phyloP scores from a whole-genome alignment of 768 basidiomycete genomes.

The Cantharellus anzutake region DNA sequence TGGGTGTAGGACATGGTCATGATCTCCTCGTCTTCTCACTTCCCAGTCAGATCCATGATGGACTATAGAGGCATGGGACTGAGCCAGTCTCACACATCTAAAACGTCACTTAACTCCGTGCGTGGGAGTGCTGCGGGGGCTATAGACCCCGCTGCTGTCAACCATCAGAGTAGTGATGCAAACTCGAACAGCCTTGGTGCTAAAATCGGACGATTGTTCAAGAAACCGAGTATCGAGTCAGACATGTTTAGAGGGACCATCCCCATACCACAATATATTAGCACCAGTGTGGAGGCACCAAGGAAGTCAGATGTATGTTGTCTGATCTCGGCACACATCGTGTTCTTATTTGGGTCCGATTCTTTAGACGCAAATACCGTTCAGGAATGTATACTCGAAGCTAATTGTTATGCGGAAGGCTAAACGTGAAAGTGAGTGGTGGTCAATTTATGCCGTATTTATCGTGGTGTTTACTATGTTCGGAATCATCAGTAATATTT shows the following conservation, averaged over 20 bases:
- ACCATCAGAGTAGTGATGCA: too few relatives aligned
- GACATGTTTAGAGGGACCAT: too few relatives aligned
- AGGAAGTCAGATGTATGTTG: background rate
- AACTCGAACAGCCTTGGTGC: background rate
- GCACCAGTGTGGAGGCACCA: background rate
- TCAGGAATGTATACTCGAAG: background rate
- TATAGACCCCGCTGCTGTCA: too few relatives aligned
- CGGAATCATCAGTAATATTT: background rate
- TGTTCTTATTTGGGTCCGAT: too few relatives aligned
- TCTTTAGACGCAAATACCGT: background rate
- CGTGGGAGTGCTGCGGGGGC: too few relatives aligned
- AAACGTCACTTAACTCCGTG: too few relatives aligned
- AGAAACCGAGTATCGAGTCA: background rate
- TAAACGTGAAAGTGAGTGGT: background rate
- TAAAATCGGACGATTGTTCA: background rate
- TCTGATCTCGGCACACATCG: background rate
- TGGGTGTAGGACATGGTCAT: too few relatives aligned
- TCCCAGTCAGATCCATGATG: too few relatives aligned
- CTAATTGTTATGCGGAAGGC: background rate
- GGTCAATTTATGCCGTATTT: background rate
- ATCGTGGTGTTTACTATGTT: background rate
- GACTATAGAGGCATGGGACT: too few relatives aligned
- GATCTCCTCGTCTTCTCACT: too few relatives aligned
- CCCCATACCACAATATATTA: too few relatives aligned
- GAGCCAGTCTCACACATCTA: too few relatives aligned